These are phyloP conservation scores for Tylopilus orsonianus DNA, from an alignment of 1,284 basidiomycete genomes.

Conservation along the genomic window DNA sequence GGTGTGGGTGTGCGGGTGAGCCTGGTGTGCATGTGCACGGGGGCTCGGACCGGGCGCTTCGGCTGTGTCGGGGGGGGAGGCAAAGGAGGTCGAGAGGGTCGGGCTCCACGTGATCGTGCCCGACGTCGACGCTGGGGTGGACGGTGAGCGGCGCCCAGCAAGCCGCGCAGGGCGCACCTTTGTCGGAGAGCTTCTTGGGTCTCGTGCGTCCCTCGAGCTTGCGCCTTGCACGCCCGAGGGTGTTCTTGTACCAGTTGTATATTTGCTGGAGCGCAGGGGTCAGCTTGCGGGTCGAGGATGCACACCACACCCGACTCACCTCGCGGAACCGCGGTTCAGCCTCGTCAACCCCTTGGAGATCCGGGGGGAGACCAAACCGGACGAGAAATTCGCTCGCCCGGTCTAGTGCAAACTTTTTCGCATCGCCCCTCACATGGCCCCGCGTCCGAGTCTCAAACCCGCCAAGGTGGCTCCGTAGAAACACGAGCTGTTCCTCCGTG, in stretches of 20 bases:
- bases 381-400: constrained; percentile 55
- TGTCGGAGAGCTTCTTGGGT: constrained; percentile 46
- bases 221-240: constrained; percentile 53
- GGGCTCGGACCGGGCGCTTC: constrained; percentile 14
- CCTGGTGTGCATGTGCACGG: constrained; percentile 10
- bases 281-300: not conserved
- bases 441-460: constrained; percentile 57
- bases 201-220: constrained; percentile 53
- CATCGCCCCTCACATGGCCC: constrained; percentile 51
- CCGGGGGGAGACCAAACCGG: constrained; percentile 53
- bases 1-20: constrained; percentile 21
- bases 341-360: constrained; percentile 51
- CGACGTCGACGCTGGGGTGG: constrained; percentile 9
- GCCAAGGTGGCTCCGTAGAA: constrained; percentile 46
- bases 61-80: constrained; percentile 10
- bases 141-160: not conserved
- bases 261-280: constrained; percentile 45
- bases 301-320: constrained; percentile 30
- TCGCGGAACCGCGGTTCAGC: constrained; percentile 56
- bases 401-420: constrained; percentile 63
- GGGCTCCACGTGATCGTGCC: constrained; percentile 33
- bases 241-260: constrained; percentile 70
- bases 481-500: constrained; percentile 47
- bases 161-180: constrained; percentile 34
- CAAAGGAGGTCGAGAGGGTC: constrained; percentile 31